Evolutionary conservation across 495 filamentous ascomycete species (phyloP).

Genomic region (Aspergillus taichungensis): DNA sequence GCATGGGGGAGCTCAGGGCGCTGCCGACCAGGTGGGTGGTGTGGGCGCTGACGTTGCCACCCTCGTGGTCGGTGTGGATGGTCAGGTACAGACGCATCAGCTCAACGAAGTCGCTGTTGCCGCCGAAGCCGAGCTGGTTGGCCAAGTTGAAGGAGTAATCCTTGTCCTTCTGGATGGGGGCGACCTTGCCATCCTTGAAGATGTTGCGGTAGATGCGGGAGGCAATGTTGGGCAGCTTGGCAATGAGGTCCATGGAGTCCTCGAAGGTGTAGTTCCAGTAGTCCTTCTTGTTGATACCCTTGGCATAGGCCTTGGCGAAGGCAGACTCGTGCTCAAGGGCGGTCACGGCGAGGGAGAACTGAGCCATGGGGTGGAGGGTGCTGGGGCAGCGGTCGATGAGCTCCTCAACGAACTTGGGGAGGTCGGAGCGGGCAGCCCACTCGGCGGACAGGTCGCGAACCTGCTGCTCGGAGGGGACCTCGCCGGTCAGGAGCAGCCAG

Average conservation of each 20-base stretch:
- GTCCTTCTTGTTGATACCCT: conserved; percentile 96
- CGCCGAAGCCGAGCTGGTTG: conserved; percentile 93
- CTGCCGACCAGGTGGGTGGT: conserved; percentile 96
- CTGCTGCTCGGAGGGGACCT: conserved; percentile 94
- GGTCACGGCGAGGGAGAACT: conserved; percentile 95
- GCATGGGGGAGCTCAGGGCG: conserved; percentile 93
- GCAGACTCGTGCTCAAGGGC: conserved; percentile 96
- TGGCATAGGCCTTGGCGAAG: conserved; percentile 96
- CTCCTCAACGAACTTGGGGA: conserved; percentile 97
- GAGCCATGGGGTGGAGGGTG: conserved; percentile 98
- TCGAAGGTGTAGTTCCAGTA: conserved; percentile 99
- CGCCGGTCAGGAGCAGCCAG: conserved; percentile 97
- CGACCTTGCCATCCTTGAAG: conserved; percentile 99
- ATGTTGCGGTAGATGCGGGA: conserved; percentile 98
- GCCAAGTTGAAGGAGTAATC: conserved; percentile 98
- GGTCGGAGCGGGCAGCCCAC: conserved; percentile 93
- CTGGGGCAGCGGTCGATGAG: conserved; percentile 98
- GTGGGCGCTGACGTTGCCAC: conserved; percentile 96
- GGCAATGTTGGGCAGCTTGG: conserved; percentile 97
- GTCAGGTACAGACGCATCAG: conserved; percentile 96
- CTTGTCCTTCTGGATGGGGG: conserved; percentile 91
- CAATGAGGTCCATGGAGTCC: conserved; percentile 99
- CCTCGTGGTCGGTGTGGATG: conserved; percentile 99
- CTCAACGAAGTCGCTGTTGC: conserved; percentile 96
- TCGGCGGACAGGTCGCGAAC: conserved; percentile 95